Base-by-base conservation (phyloP, 2,329 filamentous ascomycete species). In the Arthrobotrys megalospora region DNA sequence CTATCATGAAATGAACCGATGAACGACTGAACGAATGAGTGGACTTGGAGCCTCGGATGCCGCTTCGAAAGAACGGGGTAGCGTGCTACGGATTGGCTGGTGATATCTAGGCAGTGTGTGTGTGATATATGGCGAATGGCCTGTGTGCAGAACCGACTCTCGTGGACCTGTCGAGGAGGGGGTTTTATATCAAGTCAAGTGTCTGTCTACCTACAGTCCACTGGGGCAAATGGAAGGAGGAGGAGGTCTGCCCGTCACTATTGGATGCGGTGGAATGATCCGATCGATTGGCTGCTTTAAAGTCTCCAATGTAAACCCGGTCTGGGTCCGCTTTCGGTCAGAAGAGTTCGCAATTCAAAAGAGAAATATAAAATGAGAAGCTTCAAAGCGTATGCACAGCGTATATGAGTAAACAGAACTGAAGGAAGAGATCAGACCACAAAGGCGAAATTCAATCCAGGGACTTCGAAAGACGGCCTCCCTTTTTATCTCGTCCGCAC, bases 401-500 rank as follows among this genome's bases (percentile, higher is more conserved):
- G 21, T 34, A 50, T 64, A 50, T 48, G 60, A 47, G 60, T 66
- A 50, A 48, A 55, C 48, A 53, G 34, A 52, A 38, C 28, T n/a
- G 28, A 45, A 62, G 53, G 41, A 34, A 47, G 16, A 66, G 50
- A 73, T 60, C 60, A 65, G 60, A 66, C 62, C 69, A 73, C 62
- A 58, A 64, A 43, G 48, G 36, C 24, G 62, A 38, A n/a, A 41
- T 70, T 6, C 12, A 70, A 38, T 24, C 43, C 36, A 2, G 36
- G 32, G 16, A 11, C 43, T 36, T 60, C 36, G 36, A 60, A 65
- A 58, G 69, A 55, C 32, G 36, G 60, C 21, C 69, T 53, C 48
- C 60, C 69, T 65, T 73, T 73, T 73, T 73, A 73, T 73, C 62
- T 65, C 62, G 48, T 73, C 43, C 38, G 55, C 47, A 48, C 19